Base-by-base conservation (phyloP, 768 basidiomycete species). In the Psilocybe azurescens region DNA sequence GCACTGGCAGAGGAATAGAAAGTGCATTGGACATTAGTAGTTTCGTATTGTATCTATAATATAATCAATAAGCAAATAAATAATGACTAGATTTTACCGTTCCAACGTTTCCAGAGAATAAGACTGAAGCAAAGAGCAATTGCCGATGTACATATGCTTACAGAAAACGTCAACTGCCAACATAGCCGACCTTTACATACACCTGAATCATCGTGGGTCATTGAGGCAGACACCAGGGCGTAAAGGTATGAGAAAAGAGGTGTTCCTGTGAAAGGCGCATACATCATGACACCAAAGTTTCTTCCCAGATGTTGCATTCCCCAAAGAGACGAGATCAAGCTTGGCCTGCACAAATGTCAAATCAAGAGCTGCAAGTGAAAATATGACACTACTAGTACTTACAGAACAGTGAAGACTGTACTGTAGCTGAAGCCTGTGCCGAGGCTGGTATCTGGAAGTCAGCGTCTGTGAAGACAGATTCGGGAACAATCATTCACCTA, bases 191-290 rank as follows among this genome's bases (percentile, higher is more conserved):
- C 91, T 47, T 70, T 69, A 66, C 92, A 93, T 3, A 86, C 73
- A 28, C 65, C 73, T 24, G 71, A 78, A n/a, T 70, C 75, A 3
- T 70, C 48, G 38, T 58, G 46, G 8, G 83, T 78, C 61, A 86
- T 84, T 2, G 80, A 74, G 3, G 81, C 82, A 5, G 89, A 83
- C 51, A 91, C 69, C 65, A 88, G 86, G 13, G 93, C 93, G 62
- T 93, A 94, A 0, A 94, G 70, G 72, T 91, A 93, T 2, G 93
- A 92, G 71, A 93, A 93, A 0, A 86, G 38, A 1, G 90, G 85
- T 0, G 91, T 92, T 5, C 91, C 92, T 28, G 86, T 72, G 72
- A 93, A 90, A 4, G 91, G 88, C 0, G 91, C 87, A 66, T 91
- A 92, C 52, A 89, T 86, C 59, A 92, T 69, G 39, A 91, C 73